Evolutionary conservation across 1,139 yeast genomes (phyloP).

Genomic region (Nakaseomyces glabratus): DNA sequence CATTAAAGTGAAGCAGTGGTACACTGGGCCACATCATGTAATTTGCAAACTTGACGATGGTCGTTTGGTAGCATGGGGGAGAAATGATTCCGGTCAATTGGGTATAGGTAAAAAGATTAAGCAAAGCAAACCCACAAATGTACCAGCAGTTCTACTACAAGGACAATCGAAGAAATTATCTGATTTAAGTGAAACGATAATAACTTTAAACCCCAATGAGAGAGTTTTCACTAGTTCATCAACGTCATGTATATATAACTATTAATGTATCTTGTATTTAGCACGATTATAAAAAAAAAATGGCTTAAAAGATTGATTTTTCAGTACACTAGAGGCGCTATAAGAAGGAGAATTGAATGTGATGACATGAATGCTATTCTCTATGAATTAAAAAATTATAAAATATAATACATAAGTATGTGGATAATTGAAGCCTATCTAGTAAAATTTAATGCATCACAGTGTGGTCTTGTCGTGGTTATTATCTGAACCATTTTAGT

Average conservation of each 20-base stretch:
- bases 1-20: slow-evolving; percentile 38
- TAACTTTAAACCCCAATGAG: slow-evolving; percentile 34
- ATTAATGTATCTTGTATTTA: too few species aligned
- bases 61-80: slow-evolving; percentile 77
- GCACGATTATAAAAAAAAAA: too few species aligned
- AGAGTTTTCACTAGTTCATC: slow-evolving; percentile 54
- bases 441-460: too few species aligned
- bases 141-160: slow-evolving; percentile 33
- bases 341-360: too few species aligned
- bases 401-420: slow-evolving; percentile 8
- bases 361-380: too few species aligned
- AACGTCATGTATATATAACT: slow-evolving; percentile 57
- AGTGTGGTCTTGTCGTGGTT: too few species aligned
- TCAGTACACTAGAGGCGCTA: too few species aligned
- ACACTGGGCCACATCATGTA: slow-evolving; percentile 58
- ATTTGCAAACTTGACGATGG: slow-evolving; percentile 51
- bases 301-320: too few species aligned
- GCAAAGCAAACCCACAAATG: slow-evolving; percentile 44
- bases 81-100: slow-evolving; percentile 70
- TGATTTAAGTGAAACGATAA: not conserved
- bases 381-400: too few species aligned
- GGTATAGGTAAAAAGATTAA: slow-evolving; percentile 72
- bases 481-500: slow-evolving; percentile 52
- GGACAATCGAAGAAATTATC: not conserved
- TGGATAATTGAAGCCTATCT: too few species aligned